These are phyloP conservation scores for Arthrobotrys musiformis DNA, from an alignment of 2,329 filamentous ascomycete genomes.

Conservation along the genomic window DNA sequence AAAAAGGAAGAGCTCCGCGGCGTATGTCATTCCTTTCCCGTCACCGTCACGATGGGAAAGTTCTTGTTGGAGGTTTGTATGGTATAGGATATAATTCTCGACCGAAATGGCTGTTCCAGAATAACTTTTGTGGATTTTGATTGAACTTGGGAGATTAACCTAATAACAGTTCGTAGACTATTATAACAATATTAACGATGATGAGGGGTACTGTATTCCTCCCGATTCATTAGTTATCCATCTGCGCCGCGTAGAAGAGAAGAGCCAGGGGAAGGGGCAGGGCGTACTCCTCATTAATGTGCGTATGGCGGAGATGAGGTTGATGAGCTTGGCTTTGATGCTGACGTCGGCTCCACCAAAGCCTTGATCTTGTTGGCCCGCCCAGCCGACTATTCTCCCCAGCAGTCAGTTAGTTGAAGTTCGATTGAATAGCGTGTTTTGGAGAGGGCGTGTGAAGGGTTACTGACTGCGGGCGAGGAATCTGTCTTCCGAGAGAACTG, in stretches of 20 bases:
- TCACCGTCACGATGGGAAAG: no score
- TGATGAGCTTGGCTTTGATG: slow-evolving; percentile 86
- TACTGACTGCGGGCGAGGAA: slow-evolving; percentile 70
- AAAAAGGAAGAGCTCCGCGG: neutral
- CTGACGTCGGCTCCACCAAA: slow-evolving; percentile 76
- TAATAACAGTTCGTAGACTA: slow-evolving; percentile 50
- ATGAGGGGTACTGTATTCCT: slow-evolving; percentile 49
- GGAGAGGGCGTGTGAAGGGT: slow-evolving; percentile 48
- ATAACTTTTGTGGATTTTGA: neutral
- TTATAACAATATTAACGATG: slow-evolving; percentile 51
- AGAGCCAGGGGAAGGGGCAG: neutral
- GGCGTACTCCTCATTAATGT: slow-evolving; percentile 87
- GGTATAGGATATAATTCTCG: no score
- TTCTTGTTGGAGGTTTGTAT: no score
- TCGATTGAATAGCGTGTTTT: slow-evolving; percentile 38
- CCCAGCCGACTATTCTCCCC: slow-evolving; percentile 78
- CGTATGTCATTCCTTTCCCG: neutral
- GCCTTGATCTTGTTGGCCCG: slow-evolving; percentile 63
- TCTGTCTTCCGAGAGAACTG: slow-evolving; percentile 77
- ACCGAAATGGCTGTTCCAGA: neutral
- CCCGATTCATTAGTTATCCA: neutral
- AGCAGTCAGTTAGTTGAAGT: neutral
- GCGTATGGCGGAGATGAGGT: slow-evolving; percentile 87
- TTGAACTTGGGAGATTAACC: slow-evolving; percentile 27
- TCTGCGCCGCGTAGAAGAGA: neutral